Base-by-base conservation (phyloP, 805 yeast species). In the Aciculoconidium aculeatum region DNA sequence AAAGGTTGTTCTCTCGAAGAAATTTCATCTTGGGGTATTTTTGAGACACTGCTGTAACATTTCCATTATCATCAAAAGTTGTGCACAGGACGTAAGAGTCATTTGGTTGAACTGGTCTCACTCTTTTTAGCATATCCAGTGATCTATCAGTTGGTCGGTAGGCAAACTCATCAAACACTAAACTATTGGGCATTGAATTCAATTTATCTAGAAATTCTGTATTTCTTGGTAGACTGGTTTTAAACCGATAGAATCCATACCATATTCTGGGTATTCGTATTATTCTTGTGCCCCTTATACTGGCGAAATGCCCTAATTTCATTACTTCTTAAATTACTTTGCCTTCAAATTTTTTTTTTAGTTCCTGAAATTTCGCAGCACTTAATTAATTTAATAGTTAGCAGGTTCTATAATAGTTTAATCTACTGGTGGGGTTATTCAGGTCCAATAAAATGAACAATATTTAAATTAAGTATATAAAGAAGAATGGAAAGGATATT, bases 21-120 rank as follows among this genome's bases (percentile, higher is more conserved):
- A 90, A 71, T 31, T 77, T 78, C 29, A 81, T 69, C 47, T 85
- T 74, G 37, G 85, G 84, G 52, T 80, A 77, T 45, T 77, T 82
- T 25, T 77, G 70, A 1, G 90, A 78, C 2, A 81, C 78, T 0
- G 81, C 77, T 1, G 70, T 65, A 14, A 84, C 77, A 23, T 75
- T 69, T 0, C 97, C 96, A 2, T 63, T 51, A 3, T 47, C 39
- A 45, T 88, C 87, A 40, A 92, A 77, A 0, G 84, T 73, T 1
- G 97, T 90, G 44, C 96, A 90, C 17, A 87, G 65, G 12, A 87
- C 77, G 17, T 62, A 67, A 11, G 66, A 51, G 28, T 70, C 72
- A 39, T 58, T 70, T 3, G 77, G 74, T 3, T 55, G 7, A 65
- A 53, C 4, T 75, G 72, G 34, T 60, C n/a, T n/a, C n/a, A n/a